These are phyloP conservation scores for Boletellus deceptivus DNA, from an alignment of 1,284 basidiomycete species.

Conservation along the genomic window DNA sequence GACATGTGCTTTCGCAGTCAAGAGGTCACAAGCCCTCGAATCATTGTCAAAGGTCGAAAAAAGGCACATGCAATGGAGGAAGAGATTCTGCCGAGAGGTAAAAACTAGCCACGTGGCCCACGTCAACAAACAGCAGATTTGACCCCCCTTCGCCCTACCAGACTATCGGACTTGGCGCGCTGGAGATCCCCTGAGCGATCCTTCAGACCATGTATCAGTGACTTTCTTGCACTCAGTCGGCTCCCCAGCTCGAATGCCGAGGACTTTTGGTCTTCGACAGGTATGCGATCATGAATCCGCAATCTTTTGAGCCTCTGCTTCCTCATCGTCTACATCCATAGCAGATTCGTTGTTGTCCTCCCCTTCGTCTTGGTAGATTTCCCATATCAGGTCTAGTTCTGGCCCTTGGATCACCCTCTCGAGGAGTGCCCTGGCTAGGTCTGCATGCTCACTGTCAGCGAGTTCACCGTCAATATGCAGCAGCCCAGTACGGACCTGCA, in stretches of 20 bases:
- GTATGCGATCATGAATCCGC: slow-evolving; percentile 14
- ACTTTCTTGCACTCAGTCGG: neutral
- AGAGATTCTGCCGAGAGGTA: slow-evolving; percentile 44
- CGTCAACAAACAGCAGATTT: neutral
- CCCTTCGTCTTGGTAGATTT: slow-evolving; percentile 55
- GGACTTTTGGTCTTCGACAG: slow-evolving; percentile 1
- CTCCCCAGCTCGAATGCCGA: neutral
- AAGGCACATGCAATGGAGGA: slow-evolving; percentile 40
- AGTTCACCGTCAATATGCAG: slow-evolving; percentile 1
- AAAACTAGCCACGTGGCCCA: slow-evolving; percentile 1
- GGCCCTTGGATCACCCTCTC: slow-evolving; percentile 75
- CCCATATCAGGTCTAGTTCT: slow-evolving; percentile 69
- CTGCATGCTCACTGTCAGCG: slow-evolving; percentile 38
- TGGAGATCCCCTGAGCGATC: slow-evolving; percentile 20
- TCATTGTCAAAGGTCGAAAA: slow-evolving; percentile 28
- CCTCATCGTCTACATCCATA: slow-evolving; percentile 46
- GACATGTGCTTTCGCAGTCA: slow-evolving; percentile 50
- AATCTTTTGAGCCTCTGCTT: slow-evolving; percentile 31
- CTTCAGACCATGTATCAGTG: neutral
- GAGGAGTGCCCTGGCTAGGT: slow-evolving; percentile 65
- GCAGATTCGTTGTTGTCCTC: slow-evolving; percentile 47
- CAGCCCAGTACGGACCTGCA: slow-evolving; percentile 45
- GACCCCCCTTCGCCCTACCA: slow-evolving; percentile 1
- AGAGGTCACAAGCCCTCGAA: slow-evolving; percentile 41
- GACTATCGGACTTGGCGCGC: slow-evolving; percentile 19